phyloP scores from a whole-genome alignment of 306 rosid genomes.

The Acacia melanoxylon region DNA sequence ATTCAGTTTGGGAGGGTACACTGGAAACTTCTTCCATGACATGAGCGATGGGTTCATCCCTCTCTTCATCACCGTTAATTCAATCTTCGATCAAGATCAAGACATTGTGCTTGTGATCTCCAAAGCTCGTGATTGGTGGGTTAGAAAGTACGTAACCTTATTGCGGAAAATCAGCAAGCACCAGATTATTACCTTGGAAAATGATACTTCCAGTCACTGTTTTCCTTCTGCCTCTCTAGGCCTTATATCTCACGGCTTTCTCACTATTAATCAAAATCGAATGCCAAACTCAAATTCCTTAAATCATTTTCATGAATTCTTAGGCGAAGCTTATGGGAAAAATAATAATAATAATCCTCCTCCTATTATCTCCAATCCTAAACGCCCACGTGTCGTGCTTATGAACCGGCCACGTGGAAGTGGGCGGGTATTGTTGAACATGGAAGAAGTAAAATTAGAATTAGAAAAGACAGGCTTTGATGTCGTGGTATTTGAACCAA shows the following conservation, averaged over 20 bases:
- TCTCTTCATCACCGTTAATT: constrained; percentile 43
- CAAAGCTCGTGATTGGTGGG: constrained; percentile 52
- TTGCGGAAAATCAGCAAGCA: constrained; percentile 33
- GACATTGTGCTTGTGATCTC: constrained; percentile 42
- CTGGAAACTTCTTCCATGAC: constrained; percentile 54
- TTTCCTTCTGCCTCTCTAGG: constrained; percentile 49
- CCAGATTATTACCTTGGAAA: constrained; percentile 43
- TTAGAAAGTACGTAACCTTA: constrained; percentile 31
- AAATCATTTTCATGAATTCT: constrained; percentile 36
- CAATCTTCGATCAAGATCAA: not conserved
- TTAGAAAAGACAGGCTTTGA: constrained; percentile 38
- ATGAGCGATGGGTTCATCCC: constrained; percentile 47
- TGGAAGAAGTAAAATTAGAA: constrained; percentile 17
- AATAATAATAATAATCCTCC: not conserved
- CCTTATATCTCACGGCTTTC: constrained; percentile 46
- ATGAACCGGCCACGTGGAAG: not conserved
- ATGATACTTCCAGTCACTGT: constrained; percentile 47
- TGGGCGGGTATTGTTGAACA: constrained; percentile 27
- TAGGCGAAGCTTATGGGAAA: constrained; percentile 34
- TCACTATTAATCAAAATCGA: constrained; percentile 32
- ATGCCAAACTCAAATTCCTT: constrained; percentile 26
- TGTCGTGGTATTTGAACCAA: constrained; percentile 40
- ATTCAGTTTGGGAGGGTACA: constrained; percentile 48
- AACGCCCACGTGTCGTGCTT: constrained; percentile 11
- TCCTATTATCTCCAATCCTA: not conserved